Conservation (phyloP, 768 basidiomycete species). For the Lentinula aciculospora region DNA sequence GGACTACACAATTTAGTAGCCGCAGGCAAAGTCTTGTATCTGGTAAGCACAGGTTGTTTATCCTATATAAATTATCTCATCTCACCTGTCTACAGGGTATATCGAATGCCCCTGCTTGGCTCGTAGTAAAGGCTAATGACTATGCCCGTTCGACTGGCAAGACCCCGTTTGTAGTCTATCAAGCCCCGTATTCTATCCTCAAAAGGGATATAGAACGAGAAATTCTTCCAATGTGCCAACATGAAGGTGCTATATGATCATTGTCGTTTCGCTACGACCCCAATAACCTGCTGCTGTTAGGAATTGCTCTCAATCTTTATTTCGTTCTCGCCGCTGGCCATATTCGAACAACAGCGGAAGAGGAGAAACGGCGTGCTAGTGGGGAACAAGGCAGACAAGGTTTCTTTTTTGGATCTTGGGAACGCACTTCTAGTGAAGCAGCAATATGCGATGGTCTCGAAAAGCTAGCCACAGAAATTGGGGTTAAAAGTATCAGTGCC, state of each 20-base stretch:
- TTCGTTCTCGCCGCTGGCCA: slow-evolving; percentile 24
- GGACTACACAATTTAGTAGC: slow-evolving; percentile 37
- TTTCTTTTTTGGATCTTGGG: slow-evolving; percentile 28
- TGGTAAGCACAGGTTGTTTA: slow-evolving; percentile 4
- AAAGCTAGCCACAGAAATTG: slow-evolving; percentile 46
- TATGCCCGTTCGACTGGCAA: slow-evolving; percentile 35
- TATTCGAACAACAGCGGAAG: slow-evolving; percentile 23
- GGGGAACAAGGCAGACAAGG: slow-evolving; percentile 26
- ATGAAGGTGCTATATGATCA: slow-evolving; percentile 21
- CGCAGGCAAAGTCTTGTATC: slow-evolving; percentile 38
- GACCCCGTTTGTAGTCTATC: slow-evolving; percentile 42
- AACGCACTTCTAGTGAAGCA: slow-evolving; percentile 38
- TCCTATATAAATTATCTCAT: not conserved
- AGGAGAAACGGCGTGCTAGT: slow-evolving; percentile 19
- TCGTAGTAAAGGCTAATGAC: slow-evolving; percentile 32
- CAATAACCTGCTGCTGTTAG: not conserved
- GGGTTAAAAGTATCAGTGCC: slow-evolving; percentile 40
- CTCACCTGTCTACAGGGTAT: slow-evolving; percentile 25
- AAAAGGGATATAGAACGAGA: slow-evolving; percentile 40
- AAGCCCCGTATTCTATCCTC: slow-evolving; percentile 30
- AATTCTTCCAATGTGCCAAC: slow-evolving; percentile 32
- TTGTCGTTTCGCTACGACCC: not conserved
- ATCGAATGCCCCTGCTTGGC: slow-evolving; percentile 32
- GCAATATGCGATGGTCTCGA: slow-evolving; percentile 39
- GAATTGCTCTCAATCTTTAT: slow-evolving; percentile 2